Conservation (phyloP, 805 yeast genomes). For the Maudiozyma serrabonitensis region DNA sequence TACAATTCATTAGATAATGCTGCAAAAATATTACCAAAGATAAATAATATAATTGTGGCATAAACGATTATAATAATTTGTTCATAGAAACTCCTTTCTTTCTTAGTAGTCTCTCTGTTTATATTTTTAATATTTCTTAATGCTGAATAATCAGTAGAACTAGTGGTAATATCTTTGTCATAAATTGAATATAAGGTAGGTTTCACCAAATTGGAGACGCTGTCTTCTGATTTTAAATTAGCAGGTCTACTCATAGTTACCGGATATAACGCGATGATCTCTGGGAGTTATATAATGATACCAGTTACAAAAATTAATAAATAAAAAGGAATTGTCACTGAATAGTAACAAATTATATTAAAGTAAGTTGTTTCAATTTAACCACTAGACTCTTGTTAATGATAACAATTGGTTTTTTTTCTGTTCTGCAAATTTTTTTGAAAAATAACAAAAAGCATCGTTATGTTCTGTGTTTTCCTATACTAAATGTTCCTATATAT, state of each 20-base stretch:
- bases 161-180: slow-evolving; percentile 29
- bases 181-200: slow-evolving; percentile 42
- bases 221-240: slow-evolving; percentile 1
- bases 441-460: too few species aligned
- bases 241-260: neutral
- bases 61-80: slow-evolving; percentile 6
- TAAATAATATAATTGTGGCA: slow-evolving; percentile 25
- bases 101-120: neutral
- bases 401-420: too few species aligned
- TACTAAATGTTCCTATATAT: too few species aligned
- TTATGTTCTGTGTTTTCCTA: too few species aligned
- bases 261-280: neutral
- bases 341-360: too few species aligned
- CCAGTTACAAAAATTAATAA: too few species aligned
- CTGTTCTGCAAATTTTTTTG: too few species aligned
- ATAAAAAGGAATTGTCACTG: too few species aligned
- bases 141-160: slow-evolving; percentile 16
- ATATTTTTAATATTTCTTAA: neutral
- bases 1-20: slow-evolving; percentile 43
- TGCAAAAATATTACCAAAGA: slow-evolving; percentile 44
- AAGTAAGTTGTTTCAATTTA: too few species aligned
- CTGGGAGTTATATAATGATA: too few species aligned
- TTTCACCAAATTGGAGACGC: slow-evolving; percentile 35
- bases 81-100: slow-evolving; percentile 1
- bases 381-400: too few species aligned